phyloP scores from a whole-genome alignment of 176 grass and related monocot genomes.

The Metroxylon sagu region DNA sequence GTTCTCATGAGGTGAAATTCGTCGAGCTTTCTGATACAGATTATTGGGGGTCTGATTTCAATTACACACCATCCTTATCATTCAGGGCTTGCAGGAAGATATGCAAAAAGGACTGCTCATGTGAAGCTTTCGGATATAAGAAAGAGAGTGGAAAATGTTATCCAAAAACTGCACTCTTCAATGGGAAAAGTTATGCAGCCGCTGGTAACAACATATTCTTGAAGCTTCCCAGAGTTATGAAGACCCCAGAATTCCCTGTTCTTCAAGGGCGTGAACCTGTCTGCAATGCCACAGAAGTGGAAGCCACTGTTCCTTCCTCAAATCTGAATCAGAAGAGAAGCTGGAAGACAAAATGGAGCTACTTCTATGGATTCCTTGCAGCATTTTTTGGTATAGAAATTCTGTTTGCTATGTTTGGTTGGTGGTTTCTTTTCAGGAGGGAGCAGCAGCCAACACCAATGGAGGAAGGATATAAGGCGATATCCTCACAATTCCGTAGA shows the following conservation, averaged over 20 bases:
- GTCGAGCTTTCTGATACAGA: conserved; percentile 10
- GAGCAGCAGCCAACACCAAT: not conserved
- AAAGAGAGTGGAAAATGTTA: not conserved
- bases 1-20: conserved; percentile 10
- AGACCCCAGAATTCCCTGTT: not conserved
- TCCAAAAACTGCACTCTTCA: conserved; percentile 10
- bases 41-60: conserved; percentile 42
- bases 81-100: conserved; percentile 5
- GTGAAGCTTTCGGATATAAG: conserved; percentile 26
- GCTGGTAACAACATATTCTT: not conserved
- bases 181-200: conserved; percentile 6
- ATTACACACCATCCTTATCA: not conserved
- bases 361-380: conserved; percentile 16
- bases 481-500: conserved; percentile 15
- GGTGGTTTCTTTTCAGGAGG: conserved; percentile 3
- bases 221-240: conserved; percentile 8
- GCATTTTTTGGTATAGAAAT: conserved; percentile 14
- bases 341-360: conserved; percentile 6
- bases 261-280: not conserved
- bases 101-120: conserved; percentile 13
- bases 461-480: conserved; percentile 9
- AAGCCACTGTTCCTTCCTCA: not conserved
- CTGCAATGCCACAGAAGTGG: conserved; percentile 6
- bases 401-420: conserved; percentile 7
- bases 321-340: too few species aligned